Evolutionary conservation across 2,329 filamentous ascomycete species (phyloP), one percentile per base, ranked within the genome.

Genomic region (Dryadomyces quercivorus): DNA sequence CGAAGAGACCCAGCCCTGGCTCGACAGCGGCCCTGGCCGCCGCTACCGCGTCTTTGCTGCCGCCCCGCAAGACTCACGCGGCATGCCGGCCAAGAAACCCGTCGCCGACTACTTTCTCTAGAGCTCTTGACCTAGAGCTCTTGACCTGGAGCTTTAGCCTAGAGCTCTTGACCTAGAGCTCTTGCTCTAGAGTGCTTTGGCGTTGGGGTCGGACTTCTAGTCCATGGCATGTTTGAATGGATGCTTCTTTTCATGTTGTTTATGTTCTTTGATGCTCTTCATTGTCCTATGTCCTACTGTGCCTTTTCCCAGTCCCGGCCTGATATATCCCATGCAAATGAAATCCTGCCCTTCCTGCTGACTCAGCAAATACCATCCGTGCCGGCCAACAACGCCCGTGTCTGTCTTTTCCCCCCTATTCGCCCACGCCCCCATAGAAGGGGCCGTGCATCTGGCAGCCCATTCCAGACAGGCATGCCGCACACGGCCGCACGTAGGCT

Each of bases 31-130:
- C 1, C 93, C 93, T 1, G 93, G 91, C 3, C 79, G 93, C 63
- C 76, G 93, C 61, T 98, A 98, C 70, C 77, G 92, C 40, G 92
- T 98, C 10, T 98, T 98, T 66, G 91, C 97, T 64, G 93, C 93
- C 0, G 93, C 93, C 53, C 91, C 93, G 52, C 93, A 98, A 72
- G 93, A 97, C 68, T 90, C 86, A 1, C 80, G 93, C 63, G 93
- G 93, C 5, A 98, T 98, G 93, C 93, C 93, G 56, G 93, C 93
- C 3, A 98, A 98, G 79, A 97, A 97, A 70, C 93, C 93, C 3
- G 89, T 95, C 53, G 90, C 90, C 15, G 92, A 97, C 71, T 98
- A 97, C 74, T 98, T 98, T 69, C 74, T 98, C 44, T 5, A 13
- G 20, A 10, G 18, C 8, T 47, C 5, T 12, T 20, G 7, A n/a